Evolutionary conservation across 352 stramenopile species (phyloP).

Genomic region (Aphanomyces stellatus): DNA sequence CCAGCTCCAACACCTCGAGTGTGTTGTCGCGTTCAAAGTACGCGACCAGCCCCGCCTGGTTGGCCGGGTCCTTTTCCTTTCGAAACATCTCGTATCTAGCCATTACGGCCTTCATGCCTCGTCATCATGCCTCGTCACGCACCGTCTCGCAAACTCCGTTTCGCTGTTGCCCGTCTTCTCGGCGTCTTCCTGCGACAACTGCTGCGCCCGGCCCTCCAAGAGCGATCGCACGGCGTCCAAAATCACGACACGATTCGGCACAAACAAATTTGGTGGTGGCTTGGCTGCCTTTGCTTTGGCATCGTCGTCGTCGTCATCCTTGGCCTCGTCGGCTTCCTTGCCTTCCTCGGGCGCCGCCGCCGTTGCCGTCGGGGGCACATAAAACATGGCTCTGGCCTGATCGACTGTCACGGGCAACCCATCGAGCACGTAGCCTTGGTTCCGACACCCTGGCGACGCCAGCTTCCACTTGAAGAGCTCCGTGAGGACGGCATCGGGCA

Average conservation of each 20-base stretch:
- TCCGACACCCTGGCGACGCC: conserved; percentile 40
- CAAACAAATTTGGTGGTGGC: conserved; percentile 1
- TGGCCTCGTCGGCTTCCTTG: conserved; percentile 20
- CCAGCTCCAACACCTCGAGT: conserved; percentile 64
- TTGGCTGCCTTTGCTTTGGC: conserved; percentile 27
- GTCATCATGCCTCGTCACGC: conserved; percentile 41
- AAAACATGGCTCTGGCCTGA: conserved; percentile 45
- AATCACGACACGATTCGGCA: conserved; percentile 63
- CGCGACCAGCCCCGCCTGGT: conserved; percentile 23
- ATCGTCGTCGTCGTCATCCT: conserved; percentile 20
- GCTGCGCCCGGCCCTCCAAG: conserved; percentile 47
- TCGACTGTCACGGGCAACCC: conserved; percentile 39
- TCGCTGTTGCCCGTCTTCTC: conserved; percentile 56
- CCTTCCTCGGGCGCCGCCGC: conserved; percentile 19
- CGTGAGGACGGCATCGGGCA: conserved; percentile 33
- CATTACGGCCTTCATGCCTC: conserved; percentile 28
- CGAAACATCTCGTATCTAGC: neutral
- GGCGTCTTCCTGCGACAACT: conserved; percentile 43
- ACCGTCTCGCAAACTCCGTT: conserved; percentile 36
- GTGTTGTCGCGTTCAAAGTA: conserved; percentile 58
- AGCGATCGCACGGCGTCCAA: conserved; percentile 39
- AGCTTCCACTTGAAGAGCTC: conserved; percentile 64
- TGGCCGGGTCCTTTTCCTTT: neutral
- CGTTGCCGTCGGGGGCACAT: neutral
- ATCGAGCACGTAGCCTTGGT: conserved; percentile 80